Base-by-base conservation (phyloP, 192 early-diverging fungal genomes). In the Coemansia sp. region DNA sequence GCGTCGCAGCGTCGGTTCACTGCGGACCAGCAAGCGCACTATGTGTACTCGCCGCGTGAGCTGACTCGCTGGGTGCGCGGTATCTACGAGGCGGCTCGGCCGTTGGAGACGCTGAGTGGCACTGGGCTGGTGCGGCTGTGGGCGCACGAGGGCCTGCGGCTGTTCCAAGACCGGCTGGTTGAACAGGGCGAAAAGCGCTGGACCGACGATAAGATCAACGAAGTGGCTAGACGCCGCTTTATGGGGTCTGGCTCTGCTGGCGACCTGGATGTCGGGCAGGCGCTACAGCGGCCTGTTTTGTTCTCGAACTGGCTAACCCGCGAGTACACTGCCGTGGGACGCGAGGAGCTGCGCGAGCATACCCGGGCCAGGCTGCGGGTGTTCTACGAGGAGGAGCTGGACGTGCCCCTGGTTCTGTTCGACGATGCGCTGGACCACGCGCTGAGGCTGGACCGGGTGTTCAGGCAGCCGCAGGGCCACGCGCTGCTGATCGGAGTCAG, bases 321-420 rank as follows among this genome's bases (percentile, higher is more conserved):
- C 82, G 78, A 90, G 75, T 99, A 99, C 81, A 81, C 93, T 53
- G 88, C 95, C 13, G 95, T 98, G 31, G 88, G 92, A 8, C 92
- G 93, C 57, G 93, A 95, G 27, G 89, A 92, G 67, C 86, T 99
- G 64, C 91, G 96, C 64, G 95, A 97, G 15, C 99, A 94, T 79
- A 93, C 93, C 39, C 90, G 92, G 67, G 96, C 95, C 22, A 92
- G 98, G 40, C 88, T 99, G 43, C 95, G 96, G 78, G 94, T 96
- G 49, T 99, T 99, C 72, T 99, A 97, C 82, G 98, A 99, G 83
- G 98, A 99, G 84, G 98, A 99, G 86, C 89, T 99, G 43, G 98
- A 99, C 80, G 94, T 97, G 12, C 95, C 89, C 15, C 87, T 99
- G 47, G 97, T 98, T 1, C 79, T 99, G 52, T 99, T 99, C 84